Evolutionary conservation across 352 stramenopile genomes (phyloP).

Genomic region (Pythium rishiriense): DNA sequence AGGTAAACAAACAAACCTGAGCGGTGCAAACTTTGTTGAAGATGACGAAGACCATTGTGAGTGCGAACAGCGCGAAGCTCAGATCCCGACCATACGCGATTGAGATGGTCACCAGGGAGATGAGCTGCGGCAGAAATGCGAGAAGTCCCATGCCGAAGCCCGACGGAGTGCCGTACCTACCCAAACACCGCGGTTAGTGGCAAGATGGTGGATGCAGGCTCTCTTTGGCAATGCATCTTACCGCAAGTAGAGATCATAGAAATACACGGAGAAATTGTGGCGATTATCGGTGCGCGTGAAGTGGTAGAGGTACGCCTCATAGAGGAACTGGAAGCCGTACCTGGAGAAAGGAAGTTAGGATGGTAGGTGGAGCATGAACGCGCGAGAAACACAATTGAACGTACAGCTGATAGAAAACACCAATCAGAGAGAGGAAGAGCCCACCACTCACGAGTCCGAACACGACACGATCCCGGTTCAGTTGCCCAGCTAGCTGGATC

Average conservation of each 20-base stretch:
- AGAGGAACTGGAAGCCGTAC: constrained; percentile 92
- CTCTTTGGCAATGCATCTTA: constrained; percentile 17
- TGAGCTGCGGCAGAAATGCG: constrained; percentile 85
- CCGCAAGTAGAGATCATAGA: constrained; percentile 98
- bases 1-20: constrained; percentile 45
- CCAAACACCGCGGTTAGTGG: background rate
- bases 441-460: constrained; percentile 90
- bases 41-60: constrained; percentile 99
- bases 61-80: constrained; percentile 93
- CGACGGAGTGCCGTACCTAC: constrained; percentile 75
- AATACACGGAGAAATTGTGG: constrained; percentile 99
- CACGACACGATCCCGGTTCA: constrained; percentile 77
- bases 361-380: too few species aligned
- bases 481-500: constrained; percentile 41
- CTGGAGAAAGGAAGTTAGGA: too few species aligned
- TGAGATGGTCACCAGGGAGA: constrained; percentile 74
- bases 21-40: constrained; percentile 96
- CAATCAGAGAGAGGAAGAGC: constrained; percentile 85
- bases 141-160: constrained; percentile 77
- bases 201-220: background rate
- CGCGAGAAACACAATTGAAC: constrained; percentile 39
- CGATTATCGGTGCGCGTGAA: constrained; percentile 97
- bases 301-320: constrained; percentile 98
- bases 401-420: constrained; percentile 73
- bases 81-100: constrained; percentile 83